Percentiles rank a stretch among this genome's conserved stretches.
phyloP scores from a whole-genome alignment of 2,329 filamentous ascomycete genomes.

The Chrysoporthe puriensis region DNA sequence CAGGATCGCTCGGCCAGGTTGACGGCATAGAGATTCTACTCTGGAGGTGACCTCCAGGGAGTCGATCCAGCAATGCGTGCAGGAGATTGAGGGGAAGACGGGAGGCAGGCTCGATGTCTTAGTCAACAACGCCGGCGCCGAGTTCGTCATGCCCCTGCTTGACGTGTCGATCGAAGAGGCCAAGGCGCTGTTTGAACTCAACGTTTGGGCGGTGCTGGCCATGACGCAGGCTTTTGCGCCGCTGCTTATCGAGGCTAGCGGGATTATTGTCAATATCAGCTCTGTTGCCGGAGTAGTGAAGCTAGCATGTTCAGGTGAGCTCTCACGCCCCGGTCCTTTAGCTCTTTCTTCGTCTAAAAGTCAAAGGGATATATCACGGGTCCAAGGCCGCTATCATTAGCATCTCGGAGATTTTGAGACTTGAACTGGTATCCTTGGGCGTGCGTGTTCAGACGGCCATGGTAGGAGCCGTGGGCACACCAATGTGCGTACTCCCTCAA shows the following conservation, averaged over 20 bases:
- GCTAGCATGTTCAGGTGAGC: too few species aligned
- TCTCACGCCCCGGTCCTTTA: background rate
- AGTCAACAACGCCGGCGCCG: conserved; percentile 48
- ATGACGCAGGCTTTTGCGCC: conserved; percentile 43
- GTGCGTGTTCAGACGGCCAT: conserved; percentile 32
- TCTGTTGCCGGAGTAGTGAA: conserved; percentile 18
- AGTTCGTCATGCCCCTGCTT: conserved; percentile 41
- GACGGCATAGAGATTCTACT: conserved; percentile 33
- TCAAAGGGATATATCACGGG: conserved; percentile 22
- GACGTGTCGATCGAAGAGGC: conserved; percentile 41
- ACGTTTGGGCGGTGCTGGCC: conserved; percentile 43
- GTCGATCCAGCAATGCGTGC: conserved; percentile 33
- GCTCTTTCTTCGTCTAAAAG: background rate
- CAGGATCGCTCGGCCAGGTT: background rate
- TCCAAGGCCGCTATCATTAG: conserved; percentile 29
- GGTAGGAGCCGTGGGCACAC: conserved; percentile 24
- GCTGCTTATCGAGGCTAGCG: conserved; percentile 35
- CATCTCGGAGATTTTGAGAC: conserved; percentile 28
- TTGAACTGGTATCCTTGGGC: conserved; percentile 30
- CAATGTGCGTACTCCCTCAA: background rate
- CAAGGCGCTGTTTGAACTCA: conserved; percentile 45
- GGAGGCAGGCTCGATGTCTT: conserved; percentile 32
- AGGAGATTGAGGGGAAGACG: conserved; percentile 24
- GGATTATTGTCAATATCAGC: conserved; percentile 34
- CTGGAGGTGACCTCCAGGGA: conserved; percentile 37